Conservation (phyloP, 179 eudicot genomes). For the Actinidia arguta region DNA sequence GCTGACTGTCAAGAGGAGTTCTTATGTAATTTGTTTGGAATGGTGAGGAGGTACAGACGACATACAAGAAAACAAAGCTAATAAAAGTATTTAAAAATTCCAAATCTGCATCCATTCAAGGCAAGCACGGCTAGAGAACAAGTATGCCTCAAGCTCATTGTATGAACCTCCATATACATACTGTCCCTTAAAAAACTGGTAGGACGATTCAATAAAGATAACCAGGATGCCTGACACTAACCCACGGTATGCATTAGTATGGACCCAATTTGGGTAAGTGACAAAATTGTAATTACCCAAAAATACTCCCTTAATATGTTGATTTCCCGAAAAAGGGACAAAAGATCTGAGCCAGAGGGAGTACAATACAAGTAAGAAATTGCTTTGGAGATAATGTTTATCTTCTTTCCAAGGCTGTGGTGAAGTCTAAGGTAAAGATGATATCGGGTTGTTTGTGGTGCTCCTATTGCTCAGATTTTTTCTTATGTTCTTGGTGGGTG, state of each 20-base stretch:
- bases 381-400: too few species aligned
- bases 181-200: constrained; percentile 75
- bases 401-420: too few species aligned
- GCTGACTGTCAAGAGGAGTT: constrained; percentile 7
- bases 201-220: constrained; percentile 70
- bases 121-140: constrained; percentile 90
- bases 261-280: constrained; percentile 66
- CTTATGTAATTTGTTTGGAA: not conserved
- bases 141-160: constrained; percentile 84
- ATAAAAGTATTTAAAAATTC: constrained; percentile 9
- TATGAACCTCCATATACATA: constrained; percentile 85
- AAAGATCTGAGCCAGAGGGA: too few species aligned
- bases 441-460: too few species aligned
- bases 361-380: too few species aligned
- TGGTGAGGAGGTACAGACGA: not conserved
- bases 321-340: too few species aligned
- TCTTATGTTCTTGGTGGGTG: too few species aligned
- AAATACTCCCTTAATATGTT: too few species aligned
- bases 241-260: constrained; percentile 76
- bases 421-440: too few species aligned
- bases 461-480: too few species aligned
- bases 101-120: constrained; percentile 95
- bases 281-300: too few species aligned
- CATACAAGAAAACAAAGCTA: not conserved
- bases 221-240: constrained; percentile 73